Conservation (phyloP, 75 land plant genomes). For the Pinus taeda region DNA sequence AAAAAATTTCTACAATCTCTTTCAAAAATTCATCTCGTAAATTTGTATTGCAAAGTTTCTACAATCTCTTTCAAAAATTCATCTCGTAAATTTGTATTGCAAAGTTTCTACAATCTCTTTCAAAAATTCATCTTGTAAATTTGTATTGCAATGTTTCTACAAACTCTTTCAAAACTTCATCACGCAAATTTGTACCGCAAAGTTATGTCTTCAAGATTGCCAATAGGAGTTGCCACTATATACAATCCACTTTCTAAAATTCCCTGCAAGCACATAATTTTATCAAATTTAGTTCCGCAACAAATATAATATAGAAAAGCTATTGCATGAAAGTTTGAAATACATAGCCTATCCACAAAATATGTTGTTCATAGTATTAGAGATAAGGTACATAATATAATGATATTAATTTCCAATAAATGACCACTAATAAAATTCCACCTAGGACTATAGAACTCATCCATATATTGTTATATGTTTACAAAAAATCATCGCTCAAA, state of each 20-base stretch:
- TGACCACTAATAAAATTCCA: background rate
- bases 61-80: background rate
- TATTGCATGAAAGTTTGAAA: background rate
- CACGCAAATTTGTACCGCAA: constrained; percentile 49
- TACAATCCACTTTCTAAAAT: constrained; percentile 79
- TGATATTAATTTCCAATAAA: too few relatives aligned
- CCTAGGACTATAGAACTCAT: background rate
- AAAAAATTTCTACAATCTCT: background rate
- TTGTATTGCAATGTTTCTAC: too few relatives aligned
- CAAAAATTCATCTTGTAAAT: too few relatives aligned
- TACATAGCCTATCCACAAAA: background rate
- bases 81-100: constrained; percentile 39
- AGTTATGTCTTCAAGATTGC: constrained; percentile 97
- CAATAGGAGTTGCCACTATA: constrained; percentile 96
- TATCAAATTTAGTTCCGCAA: background rate
- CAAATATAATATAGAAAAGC: background rate
- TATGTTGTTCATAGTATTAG: background rate
- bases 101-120: too few relatives aligned
- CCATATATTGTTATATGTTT: background rate
- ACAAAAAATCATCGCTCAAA: background rate
- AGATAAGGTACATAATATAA: background rate
- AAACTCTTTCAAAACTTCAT: background rate
- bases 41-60: too few relatives aligned
- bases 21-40: background rate
- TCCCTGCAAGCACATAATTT: constrained; percentile 40